Percentiles rank a stretch among this genome's conserved stretches.
These are phyloP conservation scores for Cyclocybe aegerita DNA, from an alignment of 768 basidiomycete species.

Conservation along the genomic window DNA sequence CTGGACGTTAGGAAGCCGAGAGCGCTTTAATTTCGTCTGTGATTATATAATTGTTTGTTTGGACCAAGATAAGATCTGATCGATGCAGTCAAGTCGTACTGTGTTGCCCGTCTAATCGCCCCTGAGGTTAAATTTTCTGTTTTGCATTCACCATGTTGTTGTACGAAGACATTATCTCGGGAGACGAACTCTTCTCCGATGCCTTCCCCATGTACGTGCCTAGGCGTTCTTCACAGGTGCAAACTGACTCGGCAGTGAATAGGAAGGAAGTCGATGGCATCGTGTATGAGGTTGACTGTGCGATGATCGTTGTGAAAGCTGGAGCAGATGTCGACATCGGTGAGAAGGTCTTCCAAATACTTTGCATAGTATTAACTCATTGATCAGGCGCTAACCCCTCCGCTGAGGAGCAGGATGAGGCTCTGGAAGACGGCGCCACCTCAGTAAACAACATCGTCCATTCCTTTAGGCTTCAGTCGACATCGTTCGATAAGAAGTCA, in stretches of 20 bases:
- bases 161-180: conserved; percentile 69
- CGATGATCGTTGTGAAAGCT: conserved; percentile 62
- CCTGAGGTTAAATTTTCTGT: conserved; percentile 17
- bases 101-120: conserved; percentile 15
- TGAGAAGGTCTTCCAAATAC: conserved; percentile 25
- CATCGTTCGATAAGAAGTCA: conserved; percentile 88
- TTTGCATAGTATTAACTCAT: background rate
- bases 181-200: conserved; percentile 93
- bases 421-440: conserved; percentile 72
- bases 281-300: conserved; percentile 87
- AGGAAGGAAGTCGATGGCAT: conserved; percentile 80
- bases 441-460: conserved; percentile 88
- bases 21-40: no score
- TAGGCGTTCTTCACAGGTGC: background rate
- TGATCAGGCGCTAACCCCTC: conserved; percentile 87
- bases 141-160: conserved; percentile 59
- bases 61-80: conserved; percentile 36
- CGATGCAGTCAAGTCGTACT: conserved; percentile 20
- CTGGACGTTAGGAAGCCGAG: no score
- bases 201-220: conserved; percentile 78
- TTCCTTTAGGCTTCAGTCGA: conserved; percentile 86
- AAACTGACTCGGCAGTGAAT: conserved; percentile 11
- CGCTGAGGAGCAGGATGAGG: conserved; percentile 81
- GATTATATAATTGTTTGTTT: conserved; percentile 7
- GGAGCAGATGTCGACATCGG: conserved; percentile 91